These are phyloP conservation scores for Malania oleifera DNA, from an alignment of 164 flowering plant species.

Conservation along the genomic window DNA sequence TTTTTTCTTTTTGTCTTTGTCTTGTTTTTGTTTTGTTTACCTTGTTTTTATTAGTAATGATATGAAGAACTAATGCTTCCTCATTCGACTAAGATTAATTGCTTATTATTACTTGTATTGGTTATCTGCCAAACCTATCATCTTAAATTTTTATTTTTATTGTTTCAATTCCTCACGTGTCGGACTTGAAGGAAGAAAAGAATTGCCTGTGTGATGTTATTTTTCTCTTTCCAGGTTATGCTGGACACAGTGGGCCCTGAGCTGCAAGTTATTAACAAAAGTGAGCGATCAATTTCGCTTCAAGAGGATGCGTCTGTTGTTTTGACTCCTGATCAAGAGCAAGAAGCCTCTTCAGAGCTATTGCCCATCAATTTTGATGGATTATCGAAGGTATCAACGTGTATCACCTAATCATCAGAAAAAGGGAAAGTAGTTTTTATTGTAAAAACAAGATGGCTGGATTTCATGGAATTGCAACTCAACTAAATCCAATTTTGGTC, in stretches of 20 bases:
- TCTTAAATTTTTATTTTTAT: neutral
- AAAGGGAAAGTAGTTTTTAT: too few species aligned
- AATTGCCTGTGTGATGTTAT: constrained; percentile 1
- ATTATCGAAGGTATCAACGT: constrained; percentile 51
- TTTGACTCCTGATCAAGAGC: constrained; percentile 63
- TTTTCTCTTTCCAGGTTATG: constrained; percentile 58
- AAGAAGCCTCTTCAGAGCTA: constrained; percentile 61
- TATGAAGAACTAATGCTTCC: neutral
- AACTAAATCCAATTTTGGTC: too few species aligned
- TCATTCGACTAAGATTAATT: too few species aligned
- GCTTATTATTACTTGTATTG: neutral
- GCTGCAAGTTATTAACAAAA: constrained; percentile 75
- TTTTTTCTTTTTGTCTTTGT: too few species aligned
- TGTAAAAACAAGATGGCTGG: too few species aligned
- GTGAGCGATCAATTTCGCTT: constrained; percentile 55
- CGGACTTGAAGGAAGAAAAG: neutral
- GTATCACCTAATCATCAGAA: neutral
- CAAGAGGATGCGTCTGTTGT: constrained; percentile 50
- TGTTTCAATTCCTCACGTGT: neutral
- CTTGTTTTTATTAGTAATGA: neutral
- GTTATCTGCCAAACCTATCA: neutral
- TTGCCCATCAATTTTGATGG: constrained; percentile 85
- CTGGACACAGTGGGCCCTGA: constrained; percentile 88
- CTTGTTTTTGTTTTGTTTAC: too few species aligned
- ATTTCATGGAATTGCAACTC: too few species aligned